Percentiles rank a stretch among this genome's conserved stretches.
Conservation (phyloP, 805 yeast genomes). For the Sugiyamaella smithiae region DNA sequence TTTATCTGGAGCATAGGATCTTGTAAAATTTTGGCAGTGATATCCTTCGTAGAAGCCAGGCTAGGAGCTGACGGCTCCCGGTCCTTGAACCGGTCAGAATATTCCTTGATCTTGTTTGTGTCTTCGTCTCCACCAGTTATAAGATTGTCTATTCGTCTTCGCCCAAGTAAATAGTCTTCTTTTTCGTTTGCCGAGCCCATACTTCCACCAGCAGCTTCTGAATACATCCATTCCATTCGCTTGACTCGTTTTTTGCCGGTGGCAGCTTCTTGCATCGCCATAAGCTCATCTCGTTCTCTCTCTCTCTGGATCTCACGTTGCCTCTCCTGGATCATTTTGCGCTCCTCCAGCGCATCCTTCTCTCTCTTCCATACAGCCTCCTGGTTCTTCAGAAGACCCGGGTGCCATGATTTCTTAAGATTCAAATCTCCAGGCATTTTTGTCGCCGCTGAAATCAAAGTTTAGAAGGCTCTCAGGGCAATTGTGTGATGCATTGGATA, state of each 20-base stretch:
- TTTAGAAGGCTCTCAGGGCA: too few relatives aligned
- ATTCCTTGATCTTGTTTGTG: conserved; percentile 7
- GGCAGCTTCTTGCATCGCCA: conserved; percentile 43
- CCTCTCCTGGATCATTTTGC: conserved; percentile 58
- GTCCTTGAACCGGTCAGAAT: conserved; percentile 14
- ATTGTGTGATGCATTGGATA: too few relatives aligned
- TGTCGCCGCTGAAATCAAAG: background rate
- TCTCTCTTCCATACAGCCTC: conserved; percentile 82
- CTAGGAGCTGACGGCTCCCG: background rate
- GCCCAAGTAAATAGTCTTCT: conserved; percentile 57
- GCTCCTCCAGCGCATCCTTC: conserved; percentile 70
- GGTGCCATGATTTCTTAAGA: conserved; percentile 94
- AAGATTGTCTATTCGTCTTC: conserved; percentile 41
- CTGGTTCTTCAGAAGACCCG: conserved; percentile 79
- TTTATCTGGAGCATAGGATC: conserved; percentile 52
- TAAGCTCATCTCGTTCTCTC: conserved; percentile 55
- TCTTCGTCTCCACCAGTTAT: conserved; percentile 12
- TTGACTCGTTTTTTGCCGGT: conserved; percentile 40
- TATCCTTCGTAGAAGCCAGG: conserved; percentile 11
- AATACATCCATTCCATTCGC: conserved; percentile 86
- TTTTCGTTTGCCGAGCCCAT: conserved; percentile 38
- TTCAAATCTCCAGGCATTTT: conserved; percentile 72
- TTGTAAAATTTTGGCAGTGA: conserved; percentile 23
- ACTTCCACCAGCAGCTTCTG: conserved; percentile 40
- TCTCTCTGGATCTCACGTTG: conserved; percentile 63